Evolutionary conservation across 1,284 basidiomycete genomes (phyloP), one percentile per base, ranked within the genome.

Genomic region (Ceratorhiza oryzae-sativae): DNA sequence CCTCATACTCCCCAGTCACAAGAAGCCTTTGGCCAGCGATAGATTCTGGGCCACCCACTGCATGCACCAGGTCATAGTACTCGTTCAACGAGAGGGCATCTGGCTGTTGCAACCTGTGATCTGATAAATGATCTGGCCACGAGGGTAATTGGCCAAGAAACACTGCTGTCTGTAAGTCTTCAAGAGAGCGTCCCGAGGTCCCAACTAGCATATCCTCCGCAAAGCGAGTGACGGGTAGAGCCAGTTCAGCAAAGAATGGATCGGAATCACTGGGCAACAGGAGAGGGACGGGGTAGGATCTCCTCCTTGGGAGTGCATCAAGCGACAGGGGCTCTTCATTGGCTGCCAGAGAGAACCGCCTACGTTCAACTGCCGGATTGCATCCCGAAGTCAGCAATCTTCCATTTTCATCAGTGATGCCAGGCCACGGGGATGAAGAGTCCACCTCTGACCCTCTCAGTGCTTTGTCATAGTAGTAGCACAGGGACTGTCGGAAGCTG

Each of bases 181-280:
- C 39, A 18, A 46, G 23, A 30, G 59, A 61, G 8, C 41, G 15
- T 15, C 59, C 59, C 1, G 59, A 61, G n/a, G 41, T 61, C 25
- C 41, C 39, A 13, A 61, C 27, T 6, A 61, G 59, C 39, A 61
- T 61, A 18, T 46, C 59, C 41, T 42, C 41, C 15, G 41, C 20
- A 25, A 41, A 39, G 3, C 20, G 10, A 9, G 59, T 30, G 12
- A 10, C 20, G 1, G 59, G 39, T 6, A 42, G 59, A 2, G 41
- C 9, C 5, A 61, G 39, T 10, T 46, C 41, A 9, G 20, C 10
- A 25, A 61, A 61, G n/a, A 61, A 61, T 13, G 59, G 59, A 18
- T 5, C 59, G 2, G 59, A 61, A 18, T 39, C 41, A 1, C 59
- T 42, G 18, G 59, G 59, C 5, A 8, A n/a, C 4, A 46, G 41